Conservation (phyloP, 1,139 yeast species). For the Hemisphaericaspora xylofermentans region DNA sequence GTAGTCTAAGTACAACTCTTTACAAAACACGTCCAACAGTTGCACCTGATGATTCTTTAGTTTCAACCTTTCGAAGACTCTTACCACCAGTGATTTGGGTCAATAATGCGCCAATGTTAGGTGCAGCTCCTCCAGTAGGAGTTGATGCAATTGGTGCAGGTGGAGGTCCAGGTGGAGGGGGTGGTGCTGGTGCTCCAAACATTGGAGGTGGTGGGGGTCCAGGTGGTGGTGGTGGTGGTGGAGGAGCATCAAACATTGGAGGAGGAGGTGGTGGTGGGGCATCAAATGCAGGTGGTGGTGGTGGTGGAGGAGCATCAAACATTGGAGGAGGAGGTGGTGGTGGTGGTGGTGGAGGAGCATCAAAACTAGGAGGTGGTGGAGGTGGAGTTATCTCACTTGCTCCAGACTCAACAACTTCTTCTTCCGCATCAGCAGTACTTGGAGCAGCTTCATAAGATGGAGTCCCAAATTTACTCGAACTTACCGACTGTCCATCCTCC, state of each 20-base stretch:
- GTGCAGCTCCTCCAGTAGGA: constrained; percentile 28
- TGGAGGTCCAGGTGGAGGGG: constrained; percentile 27
- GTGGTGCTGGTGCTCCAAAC: constrained; percentile 15
- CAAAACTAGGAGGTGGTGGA: constrained; percentile 10
- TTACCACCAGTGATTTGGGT: constrained; percentile 59
- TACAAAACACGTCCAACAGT: constrained; percentile 52
- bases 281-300: constrained; percentile 19
- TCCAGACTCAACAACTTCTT: constrained; percentile 5
- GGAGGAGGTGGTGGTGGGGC: constrained; percentile 22
- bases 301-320: constrained; percentile 17
- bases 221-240: constrained; percentile 17
- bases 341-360: constrained; percentile 14
- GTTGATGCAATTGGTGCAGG: constrained; percentile 24
- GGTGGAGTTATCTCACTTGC: constrained; percentile 11
- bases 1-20: neutral
- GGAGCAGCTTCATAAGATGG: constrained; percentile 12
- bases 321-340: constrained; percentile 16
- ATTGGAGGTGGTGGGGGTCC: constrained; percentile 17
- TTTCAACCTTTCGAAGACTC: constrained; percentile 49
- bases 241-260: constrained; percentile 16
- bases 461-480: constrained; percentile 11
- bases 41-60: constrained; percentile 44
- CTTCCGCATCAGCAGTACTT: neutral
- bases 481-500: constrained; percentile 8
- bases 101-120: constrained; percentile 46